Base-by-base conservation (phyloP, 805 yeast species). In the Vanderwaltozyma tropicalis region DNA sequence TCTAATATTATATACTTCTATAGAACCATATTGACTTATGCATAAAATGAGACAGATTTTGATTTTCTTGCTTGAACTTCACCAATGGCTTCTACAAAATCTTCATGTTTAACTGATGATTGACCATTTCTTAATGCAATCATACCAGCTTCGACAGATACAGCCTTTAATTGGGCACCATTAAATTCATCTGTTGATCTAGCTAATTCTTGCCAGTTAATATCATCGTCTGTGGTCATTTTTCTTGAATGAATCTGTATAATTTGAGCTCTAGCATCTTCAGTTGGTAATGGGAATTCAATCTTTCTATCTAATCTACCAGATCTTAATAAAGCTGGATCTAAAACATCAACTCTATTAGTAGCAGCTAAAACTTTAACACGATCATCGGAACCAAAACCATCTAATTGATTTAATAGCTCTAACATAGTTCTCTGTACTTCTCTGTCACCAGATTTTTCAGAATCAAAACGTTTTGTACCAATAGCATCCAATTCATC, bases 401-500 rank as follows among this genome's bases (percentile, higher is more conserved):
- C 99, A 66, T 92, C 99, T 63, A 92, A 72, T 66, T 92, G 98
- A 64, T 92, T 92, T 55, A 92, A 75, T 55, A 92, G 71, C 64
- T 92, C 99, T 76, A 92, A 74, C 99, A 92, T 92, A 24, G 99
- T 92, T 76, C 98, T 81, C 66, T 92, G 98, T 40, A 92, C 96
- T 68, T 92, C 98, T 59, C 97, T 77, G 63, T 92, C 98, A 61
- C 98, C 98, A 30, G 94, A 84, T 52, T 92, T 88, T 50, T 89
- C 94, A 16, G 96, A 86, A 60, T 92, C 98, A 61, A 89, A 89
- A 64, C 99, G 80, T 63, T 89, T 89, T 15, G 96, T 89, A 60
- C 98, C 99, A 64, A 92, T 89, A 32, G 99, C 97, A 67, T 92
- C 99, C 58, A 92, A 72, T 68, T 92, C 99, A 66, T 92, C 99